Percentiles rank a stretch among this genome's conserved stretches.
Conservation (phyloP, 2,329 filamentous ascomycete species). For the Calonectria ilicicola region DNA sequence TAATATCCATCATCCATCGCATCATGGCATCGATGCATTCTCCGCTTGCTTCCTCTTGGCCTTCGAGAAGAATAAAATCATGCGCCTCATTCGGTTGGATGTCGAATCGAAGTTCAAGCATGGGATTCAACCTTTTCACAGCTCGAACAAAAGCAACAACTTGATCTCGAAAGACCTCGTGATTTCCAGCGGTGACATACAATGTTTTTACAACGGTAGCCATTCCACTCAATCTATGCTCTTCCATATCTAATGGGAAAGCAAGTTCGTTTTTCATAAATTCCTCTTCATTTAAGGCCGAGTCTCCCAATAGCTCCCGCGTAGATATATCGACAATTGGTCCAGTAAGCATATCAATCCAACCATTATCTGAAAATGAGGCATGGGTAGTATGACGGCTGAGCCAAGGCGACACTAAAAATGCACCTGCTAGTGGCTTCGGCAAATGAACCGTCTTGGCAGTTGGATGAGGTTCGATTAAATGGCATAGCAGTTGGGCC, state of each 20-base stretch:
- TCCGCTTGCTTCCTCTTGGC: background rate
- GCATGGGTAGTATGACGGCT: background rate
- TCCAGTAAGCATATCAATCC: constrained; percentile 23
- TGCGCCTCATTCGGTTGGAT: background rate
- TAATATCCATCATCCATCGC: background rate
- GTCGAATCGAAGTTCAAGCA: background rate
- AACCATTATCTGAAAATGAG: constrained; percentile 17
- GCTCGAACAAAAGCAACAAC: background rate
- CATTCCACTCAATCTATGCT: constrained; percentile 15
- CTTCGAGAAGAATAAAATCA: background rate
- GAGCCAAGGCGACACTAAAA: constrained; percentile 47
- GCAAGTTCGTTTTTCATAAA: background rate
- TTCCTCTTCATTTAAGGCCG: background rate
- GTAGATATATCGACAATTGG: constrained; percentile 13
- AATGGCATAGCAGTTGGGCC: constrained; percentile 44
- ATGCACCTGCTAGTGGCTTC: constrained; percentile 43
- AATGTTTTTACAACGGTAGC: background rate
- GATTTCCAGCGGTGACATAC: background rate
- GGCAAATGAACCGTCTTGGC: constrained; percentile 29
- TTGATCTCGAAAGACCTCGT: background rate
- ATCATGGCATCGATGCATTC: background rate
- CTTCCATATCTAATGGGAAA: constrained; percentile 21
- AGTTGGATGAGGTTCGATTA: constrained; percentile 41
- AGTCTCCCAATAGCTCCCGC: background rate
- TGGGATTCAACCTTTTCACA: background rate